Base-by-base conservation (phyloP, 495 filamentous ascomycete species). In the Hypoxylon lienhwacheense region DNA sequence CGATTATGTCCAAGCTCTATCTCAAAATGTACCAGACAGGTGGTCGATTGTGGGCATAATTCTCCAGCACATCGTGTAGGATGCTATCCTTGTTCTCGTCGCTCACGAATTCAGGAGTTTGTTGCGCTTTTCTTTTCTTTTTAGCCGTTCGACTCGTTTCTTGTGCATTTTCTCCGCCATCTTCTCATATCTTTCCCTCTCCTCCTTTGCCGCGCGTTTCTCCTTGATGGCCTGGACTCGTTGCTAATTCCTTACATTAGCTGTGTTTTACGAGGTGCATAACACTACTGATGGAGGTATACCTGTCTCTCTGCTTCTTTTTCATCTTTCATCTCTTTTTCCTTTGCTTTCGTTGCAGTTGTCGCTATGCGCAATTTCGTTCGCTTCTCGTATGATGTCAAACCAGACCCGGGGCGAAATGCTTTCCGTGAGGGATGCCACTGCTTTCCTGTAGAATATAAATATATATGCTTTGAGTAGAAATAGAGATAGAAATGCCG, bases 141-240 rank as follows among this genome's bases (percentile, higher is more conserved):
- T 96, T 70, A 96, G 64, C 54, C 93, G 81, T 73, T 98, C 93
- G 17, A 98, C 85, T 56, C 91, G 77, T 79, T 96, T 97, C 68
- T 77, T 82, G 69, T 97, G 93, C 93, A 98, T 97, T 76, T 90
- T 97, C 72, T 92, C 88, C 21, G 89, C 93, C 84, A 98, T 83
- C 76, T 90, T 91, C 73, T 91, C 90, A 67, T 89, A 97, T 29
- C 95, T 81, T 55, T 87, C 90, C 73, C 90, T 93, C 77, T 98
- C 93, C 64, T 87, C 91, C 79, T 96, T 96, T 5, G 81, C 84
- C 16, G 83, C 87, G 34, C 89, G 79, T 68, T 84, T 88, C 47
- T 93, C 89, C 64, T 86, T 91, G 61, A 97, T 87, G 12, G 79
- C 77, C 65, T 88, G 79, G 47, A 93, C 84, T 47, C 83, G 80